These are phyloP conservation scores for Candida parachauliodes DNA, from an alignment of 805 yeast genomes.

Conservation along the genomic window DNA sequence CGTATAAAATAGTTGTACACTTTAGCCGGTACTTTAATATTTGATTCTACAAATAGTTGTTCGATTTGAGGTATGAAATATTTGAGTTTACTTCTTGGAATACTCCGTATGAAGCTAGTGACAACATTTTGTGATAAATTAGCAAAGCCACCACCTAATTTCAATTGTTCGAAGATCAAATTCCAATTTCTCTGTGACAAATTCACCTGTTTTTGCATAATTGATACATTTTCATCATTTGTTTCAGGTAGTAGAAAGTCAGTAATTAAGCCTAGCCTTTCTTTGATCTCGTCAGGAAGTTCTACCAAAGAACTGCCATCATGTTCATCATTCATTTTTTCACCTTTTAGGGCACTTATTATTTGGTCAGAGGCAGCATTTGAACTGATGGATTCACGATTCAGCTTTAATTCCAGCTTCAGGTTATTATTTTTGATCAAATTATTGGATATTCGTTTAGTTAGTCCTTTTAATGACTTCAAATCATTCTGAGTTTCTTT, in stretches of 20 bases:
- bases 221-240: background rate
- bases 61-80: constrained; percentile 33
- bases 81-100: constrained; percentile 38
- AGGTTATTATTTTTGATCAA: background rate
- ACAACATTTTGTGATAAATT: constrained; percentile 31
- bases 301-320: constrained; percentile 8
- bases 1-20: constrained; percentile 36
- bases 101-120: constrained; percentile 30
- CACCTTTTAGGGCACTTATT: background rate
- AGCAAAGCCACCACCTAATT: constrained; percentile 32
- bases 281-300: constrained; percentile 35
- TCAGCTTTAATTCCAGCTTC: background rate
- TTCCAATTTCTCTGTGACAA: constrained; percentile 42
- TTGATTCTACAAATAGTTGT: constrained; percentile 32
- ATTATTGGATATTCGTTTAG: background rate
- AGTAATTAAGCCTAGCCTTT: constrained; percentile 37
- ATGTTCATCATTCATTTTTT: constrained; percentile 7
- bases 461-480: background rate
- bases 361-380: constrained; percentile 6
- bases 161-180: constrained; percentile 39
- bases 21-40: constrained; percentile 24
- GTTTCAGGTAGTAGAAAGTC: constrained; percentile 11
- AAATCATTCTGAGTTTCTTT: background rate
- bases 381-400: background rate
- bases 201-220: background rate